phyloP scores from a whole-genome alignment of 2,329 filamentous ascomycete species.

The Aspergillus fumigatiaffinis region DNA sequence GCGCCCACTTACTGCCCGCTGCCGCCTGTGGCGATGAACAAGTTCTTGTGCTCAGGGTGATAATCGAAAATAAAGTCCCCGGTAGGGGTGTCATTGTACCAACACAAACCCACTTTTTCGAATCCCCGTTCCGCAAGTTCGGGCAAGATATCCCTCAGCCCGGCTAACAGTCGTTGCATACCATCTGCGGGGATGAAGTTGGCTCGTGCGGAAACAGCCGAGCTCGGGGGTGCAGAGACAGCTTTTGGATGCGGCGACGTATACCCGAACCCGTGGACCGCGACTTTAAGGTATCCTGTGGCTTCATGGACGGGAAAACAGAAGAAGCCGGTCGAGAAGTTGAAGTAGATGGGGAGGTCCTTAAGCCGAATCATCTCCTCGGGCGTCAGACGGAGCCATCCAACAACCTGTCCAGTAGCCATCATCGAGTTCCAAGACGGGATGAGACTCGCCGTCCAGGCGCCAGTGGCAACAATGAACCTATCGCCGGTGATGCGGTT shows the following conservation, averaged over 20 bases:
- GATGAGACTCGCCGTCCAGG: conserved; percentile 73
- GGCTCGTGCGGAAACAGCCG: conserved; percentile 19
- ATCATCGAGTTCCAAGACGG: conserved; percentile 69
- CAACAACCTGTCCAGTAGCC: conserved; percentile 73
- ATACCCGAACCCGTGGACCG: conserved; percentile 65
- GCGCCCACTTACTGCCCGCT: conserved; percentile 25
- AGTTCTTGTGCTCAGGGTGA: conserved; percentile 52
- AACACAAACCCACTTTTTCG: conserved; percentile 58
- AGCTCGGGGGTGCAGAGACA: conserved; percentile 21
- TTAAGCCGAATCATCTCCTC: conserved; percentile 62
- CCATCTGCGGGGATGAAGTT: conserved; percentile 48
- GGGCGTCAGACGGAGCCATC: conserved; percentile 66
- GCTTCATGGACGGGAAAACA: conserved; percentile 42
- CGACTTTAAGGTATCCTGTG: conserved; percentile 54
- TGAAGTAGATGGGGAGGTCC: conserved; percentile 59
- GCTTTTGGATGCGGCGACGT: conserved; percentile 16
- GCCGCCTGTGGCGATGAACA: conserved; percentile 28
- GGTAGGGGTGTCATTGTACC: conserved; percentile 67
- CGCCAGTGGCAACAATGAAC: conserved; percentile 73
- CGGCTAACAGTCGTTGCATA: conserved; percentile 53
- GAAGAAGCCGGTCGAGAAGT: conserved; percentile 45
- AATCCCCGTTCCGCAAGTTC: conserved; percentile 56
- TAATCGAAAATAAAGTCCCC: conserved; percentile 66
- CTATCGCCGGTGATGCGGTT: conserved; percentile 57
- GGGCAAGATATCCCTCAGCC: conserved; percentile 57